Evolutionary conservation across 148 eudicot genomes (phyloP), one percentile per base, ranked within the genome.

Genomic region (Rhododendron ferrugineum): DNA sequence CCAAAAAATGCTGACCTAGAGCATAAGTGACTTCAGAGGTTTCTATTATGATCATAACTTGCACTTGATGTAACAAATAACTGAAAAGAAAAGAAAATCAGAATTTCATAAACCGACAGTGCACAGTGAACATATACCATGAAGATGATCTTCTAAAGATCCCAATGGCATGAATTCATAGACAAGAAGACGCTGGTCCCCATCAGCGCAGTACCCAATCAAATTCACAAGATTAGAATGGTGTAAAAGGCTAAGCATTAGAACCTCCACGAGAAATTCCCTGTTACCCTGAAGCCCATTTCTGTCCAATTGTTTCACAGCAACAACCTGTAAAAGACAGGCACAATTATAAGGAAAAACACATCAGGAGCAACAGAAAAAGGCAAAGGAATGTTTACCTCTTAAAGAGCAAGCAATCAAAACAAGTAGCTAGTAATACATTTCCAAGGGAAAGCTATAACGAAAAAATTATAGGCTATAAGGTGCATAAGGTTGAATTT

Each of bases 261-360:
- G 93, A 90, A 96, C 99, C 89, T 96, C 99, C 28, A 96, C 99
- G 28, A 96, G 88, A 88, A 96, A 96, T 79, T 96, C 99, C 82
- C 99, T 90, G 87, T 96, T 96, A 54, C 99, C 99, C 85, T 96
- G 99, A 84, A 96, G 95, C 87, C 99, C 99, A 86, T 96, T 90
- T 88, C 97, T 96, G 84, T 96, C 99, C 88, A 96, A 86, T 90
- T 96, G 98, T 81, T 96, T 96, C 5, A 96, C 98, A 77, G 99
- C 99, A 85, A 95, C 97, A 78, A 89, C 93, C 99, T 96, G 91
- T 85, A 81, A 73, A 78, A 82, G 52, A 74, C 11, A 54, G 52
- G 28, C 82, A 49, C 9, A 58, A 50, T 74, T 68, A 79, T 83
- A 26, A 46, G 70, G 54, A 49, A 22, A 60, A 16, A 8, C 46